Evolutionary conservation across 805 yeast genomes (phyloP).

Genomic region (Starmerella apis): DNA sequence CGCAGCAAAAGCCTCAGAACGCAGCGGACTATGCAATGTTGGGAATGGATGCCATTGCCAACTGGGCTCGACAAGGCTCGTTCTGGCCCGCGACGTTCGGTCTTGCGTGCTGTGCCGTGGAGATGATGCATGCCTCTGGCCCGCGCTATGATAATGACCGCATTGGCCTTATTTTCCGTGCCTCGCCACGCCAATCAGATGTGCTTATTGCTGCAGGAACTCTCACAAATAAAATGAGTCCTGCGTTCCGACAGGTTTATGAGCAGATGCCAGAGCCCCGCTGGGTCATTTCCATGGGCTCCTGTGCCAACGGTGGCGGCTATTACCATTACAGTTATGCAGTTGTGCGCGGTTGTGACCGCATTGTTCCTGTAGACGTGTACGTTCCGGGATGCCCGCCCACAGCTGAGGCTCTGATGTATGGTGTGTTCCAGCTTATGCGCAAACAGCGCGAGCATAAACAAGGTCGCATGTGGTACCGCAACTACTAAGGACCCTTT

Average conservation of each 20-base stretch:
- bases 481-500: constrained; percentile 35
- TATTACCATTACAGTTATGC: constrained; percentile 83
- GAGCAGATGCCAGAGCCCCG: constrained; percentile 93
- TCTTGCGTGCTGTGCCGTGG: constrained; percentile 86
- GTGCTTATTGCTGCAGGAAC: constrained; percentile 90
- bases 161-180: constrained; percentile 85
- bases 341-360: constrained; percentile 82
- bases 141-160: constrained; percentile 90
- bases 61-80: constrained; percentile 86
- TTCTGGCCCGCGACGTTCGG: constrained; percentile 93
- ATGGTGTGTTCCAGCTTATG: constrained; percentile 79
- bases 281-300: constrained; percentile 92
- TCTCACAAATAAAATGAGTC: constrained; percentile 86
- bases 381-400: constrained; percentile 94
- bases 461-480: constrained; percentile 78
- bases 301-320: constrained; percentile 91
- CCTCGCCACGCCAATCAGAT: constrained; percentile 86
- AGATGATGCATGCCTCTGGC: constrained; percentile 88
- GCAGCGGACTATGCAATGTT: constrained; percentile 74
- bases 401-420: constrained; percentile 80
- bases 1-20: constrained; percentile 48
- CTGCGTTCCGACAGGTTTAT: constrained; percentile 82
- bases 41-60: constrained; percentile 67
- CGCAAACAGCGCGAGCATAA: constrained; percentile 79
- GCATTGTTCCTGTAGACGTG: constrained; percentile 79